Percentiles rank a stretch among this genome's conserved stretches.
Evolutionary conservation across 257 asterid genomes (phyloP).

Genomic region (Solanum bulbocastanum): DNA sequence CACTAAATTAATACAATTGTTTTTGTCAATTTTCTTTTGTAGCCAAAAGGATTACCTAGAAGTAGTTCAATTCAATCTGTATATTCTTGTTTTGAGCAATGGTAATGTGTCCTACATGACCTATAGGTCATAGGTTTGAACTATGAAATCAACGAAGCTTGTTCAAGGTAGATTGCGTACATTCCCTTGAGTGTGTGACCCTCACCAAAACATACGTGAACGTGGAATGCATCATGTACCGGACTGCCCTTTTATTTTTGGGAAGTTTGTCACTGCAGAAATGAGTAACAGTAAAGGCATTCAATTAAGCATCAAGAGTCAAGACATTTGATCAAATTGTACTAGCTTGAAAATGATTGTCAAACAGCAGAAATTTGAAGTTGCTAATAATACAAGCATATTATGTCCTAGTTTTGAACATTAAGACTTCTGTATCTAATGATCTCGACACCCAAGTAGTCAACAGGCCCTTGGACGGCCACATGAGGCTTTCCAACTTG

Average conservation of each 20-base stretch:
- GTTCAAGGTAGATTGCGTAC: background rate
- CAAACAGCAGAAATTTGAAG: background rate
- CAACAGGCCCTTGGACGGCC: constrained; percentile 66
- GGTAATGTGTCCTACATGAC: background rate
- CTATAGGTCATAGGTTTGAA: background rate
- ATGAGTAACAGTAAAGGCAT: background rate
- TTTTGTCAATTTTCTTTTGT: background rate
- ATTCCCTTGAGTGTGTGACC: background rate
- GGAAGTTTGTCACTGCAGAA: background rate
- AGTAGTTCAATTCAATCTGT: background rate
- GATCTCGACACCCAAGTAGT: constrained; percentile 85
- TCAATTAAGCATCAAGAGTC: background rate
- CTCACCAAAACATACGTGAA: background rate
- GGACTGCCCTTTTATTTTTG: background rate
- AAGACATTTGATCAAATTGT: background rate
- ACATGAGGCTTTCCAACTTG: constrained; percentile 91
- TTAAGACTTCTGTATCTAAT: constrained; percentile 24
- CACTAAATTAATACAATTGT: background rate
- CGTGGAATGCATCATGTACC: background rate
- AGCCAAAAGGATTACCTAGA: background rate
- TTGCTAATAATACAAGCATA: background rate
- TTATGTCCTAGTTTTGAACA: background rate
- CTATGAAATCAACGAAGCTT: background rate
- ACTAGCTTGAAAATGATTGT: background rate
- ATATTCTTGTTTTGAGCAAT: background rate